A percentile compares a stretch with the other conserved stretches of the same genome.
These are phyloP conservation scores for Magnaporthales sp. DNA, from an alignment of 2,329 filamentous ascomycete genomes.

Conservation along the genomic window DNA sequence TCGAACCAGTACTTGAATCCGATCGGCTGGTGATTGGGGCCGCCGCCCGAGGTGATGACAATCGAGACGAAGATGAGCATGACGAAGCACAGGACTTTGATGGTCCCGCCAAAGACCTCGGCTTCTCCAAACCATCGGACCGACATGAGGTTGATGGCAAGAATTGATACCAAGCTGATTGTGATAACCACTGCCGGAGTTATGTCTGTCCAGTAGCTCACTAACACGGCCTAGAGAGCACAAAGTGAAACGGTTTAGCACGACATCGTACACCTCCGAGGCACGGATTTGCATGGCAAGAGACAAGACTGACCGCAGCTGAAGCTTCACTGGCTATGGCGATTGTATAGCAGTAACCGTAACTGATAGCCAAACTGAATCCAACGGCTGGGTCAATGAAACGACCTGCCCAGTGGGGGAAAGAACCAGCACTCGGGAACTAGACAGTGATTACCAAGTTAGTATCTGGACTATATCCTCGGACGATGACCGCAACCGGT, in stretches of 20 bases:
- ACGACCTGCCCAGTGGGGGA: slow-evolving; percentile 3
- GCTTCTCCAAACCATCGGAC: neutral
- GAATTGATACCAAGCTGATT: neutral
- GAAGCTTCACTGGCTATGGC: neutral
- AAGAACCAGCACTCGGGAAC: slow-evolving; percentile 1
- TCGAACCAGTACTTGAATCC: slow-evolving; percentile 13
- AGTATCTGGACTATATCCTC: neutral
- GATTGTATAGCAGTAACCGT: slow-evolving; percentile 4
- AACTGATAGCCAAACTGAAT: slow-evolving; percentile 1
- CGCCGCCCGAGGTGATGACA: slow-evolving; percentile 12
- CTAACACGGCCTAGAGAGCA: neutral
- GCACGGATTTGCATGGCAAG: neutral
- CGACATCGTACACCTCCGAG: neutral
- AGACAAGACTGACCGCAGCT: neutral
- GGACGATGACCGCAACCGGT: neutral
- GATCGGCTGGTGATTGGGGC: slow-evolving; percentile 10
- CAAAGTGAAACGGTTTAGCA: neutral
- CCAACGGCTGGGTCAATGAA: slow-evolving; percentile 4
- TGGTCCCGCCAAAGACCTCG: slow-evolving; percentile 1
- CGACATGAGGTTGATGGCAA: neutral
- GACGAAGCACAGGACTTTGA: slow-evolving; percentile 11
- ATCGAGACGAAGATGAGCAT: slow-evolving; percentile 12
- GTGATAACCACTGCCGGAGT: neutral
- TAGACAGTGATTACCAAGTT: neutral
- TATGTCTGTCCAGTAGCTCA: neutral